phyloP scores from a whole-genome alignment of 345 rosid genomes.

The Nasturtium officinale region DNA sequence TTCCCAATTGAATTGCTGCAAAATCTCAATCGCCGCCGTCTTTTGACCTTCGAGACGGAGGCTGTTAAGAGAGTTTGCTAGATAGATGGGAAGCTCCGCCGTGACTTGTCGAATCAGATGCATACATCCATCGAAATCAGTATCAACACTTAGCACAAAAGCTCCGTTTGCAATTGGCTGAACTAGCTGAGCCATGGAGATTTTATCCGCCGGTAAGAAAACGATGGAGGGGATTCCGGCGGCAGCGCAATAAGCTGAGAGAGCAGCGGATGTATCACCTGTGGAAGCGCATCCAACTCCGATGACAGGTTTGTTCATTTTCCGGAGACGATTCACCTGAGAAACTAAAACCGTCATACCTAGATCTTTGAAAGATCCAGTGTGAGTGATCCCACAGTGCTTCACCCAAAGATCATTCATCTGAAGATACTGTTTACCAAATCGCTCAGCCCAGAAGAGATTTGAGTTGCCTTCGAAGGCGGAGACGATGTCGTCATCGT shows the following conservation, averaged over 20 bases:
- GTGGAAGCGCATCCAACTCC: slow-evolving; percentile 94
- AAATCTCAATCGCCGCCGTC: slow-evolving; percentile 81
- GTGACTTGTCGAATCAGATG: slow-evolving; percentile 76
- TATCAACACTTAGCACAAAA: slow-evolving; percentile 74
- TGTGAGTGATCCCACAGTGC: slow-evolving; percentile 83
- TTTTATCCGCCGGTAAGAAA: slow-evolving; percentile 74
- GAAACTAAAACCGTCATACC: slow-evolving; percentile 82
- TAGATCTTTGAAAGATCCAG: slow-evolving; percentile 82
- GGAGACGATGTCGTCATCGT: slow-evolving; percentile 71
- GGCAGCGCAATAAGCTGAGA: slow-evolving; percentile 80
- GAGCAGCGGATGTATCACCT: slow-evolving; percentile 84
- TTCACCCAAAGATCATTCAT: slow-evolving; percentile 92
- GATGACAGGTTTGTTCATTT: slow-evolving; percentile 63
- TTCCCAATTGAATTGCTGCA: slow-evolving; percentile 91
- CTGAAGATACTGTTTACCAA: slow-evolving; percentile 62
- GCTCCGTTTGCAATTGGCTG: slow-evolving; percentile 93
- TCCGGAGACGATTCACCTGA: slow-evolving; percentile 83
- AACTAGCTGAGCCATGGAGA: slow-evolving; percentile 82
- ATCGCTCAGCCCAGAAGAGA: slow-evolving; percentile 86
- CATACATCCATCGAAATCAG: slow-evolving; percentile 92
- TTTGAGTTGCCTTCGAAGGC: slow-evolving; percentile 90
- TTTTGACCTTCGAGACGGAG: slow-evolving; percentile 86
- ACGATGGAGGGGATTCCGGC: slow-evolving; percentile 92
- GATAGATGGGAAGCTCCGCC: slow-evolving; percentile 71
- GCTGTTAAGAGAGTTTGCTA: slow-evolving; percentile 80